Percentiles rank a stretch among this genome's conserved stretches.
Evolutionary conservation across 73 alveolate genomes (phyloP).

Genomic region (Uronychia binucleata): DNA sequence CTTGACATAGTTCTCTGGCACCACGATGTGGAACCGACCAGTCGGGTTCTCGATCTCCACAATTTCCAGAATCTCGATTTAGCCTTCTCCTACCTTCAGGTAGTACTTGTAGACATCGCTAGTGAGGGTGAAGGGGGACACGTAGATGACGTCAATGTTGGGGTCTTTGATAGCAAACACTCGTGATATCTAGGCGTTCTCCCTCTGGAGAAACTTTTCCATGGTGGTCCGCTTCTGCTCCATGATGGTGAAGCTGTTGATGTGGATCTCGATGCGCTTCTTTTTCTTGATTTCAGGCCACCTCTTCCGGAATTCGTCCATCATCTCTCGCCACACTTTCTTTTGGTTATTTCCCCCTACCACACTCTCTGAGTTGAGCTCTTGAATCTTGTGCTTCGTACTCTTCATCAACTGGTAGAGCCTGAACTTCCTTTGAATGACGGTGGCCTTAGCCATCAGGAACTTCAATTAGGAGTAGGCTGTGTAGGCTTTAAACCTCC

Average conservation of each 20-base stretch:
- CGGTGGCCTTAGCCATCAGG: conserved; percentile 62
- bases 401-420: conserved; percentile 59
- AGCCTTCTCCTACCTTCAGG: conserved; percentile 44
- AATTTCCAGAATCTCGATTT: conserved; percentile 63
- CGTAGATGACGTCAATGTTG: conserved; percentile 69
- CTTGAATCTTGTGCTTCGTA: conserved; percentile 52
- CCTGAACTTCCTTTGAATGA: conserved; percentile 60
- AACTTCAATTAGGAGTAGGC: conserved; percentile 56
- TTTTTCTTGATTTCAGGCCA: conserved; percentile 64
- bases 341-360: conserved; percentile 21
- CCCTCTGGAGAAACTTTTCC: conserved; percentile 89
- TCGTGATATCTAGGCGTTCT: conserved; percentile 70
- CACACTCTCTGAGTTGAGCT: conserved; percentile 52
- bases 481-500: conserved; percentile 61
- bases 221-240: conserved; percentile 84
- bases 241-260: conserved; percentile 35
- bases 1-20: conserved; percentile 72
- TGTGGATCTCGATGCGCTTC: conserved; percentile 71
- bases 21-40: conserved; percentile 57
- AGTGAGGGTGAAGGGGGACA: conserved; percentile 65
- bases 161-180: conserved; percentile 66
- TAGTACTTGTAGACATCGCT: conserved; percentile 69
- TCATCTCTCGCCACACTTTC: conserved; percentile 68
- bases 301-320: conserved; percentile 59
- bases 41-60: conserved; percentile 67